Conservation (phyloP, 192 early-diverging fungal species). For the Rhizophlyctis rosea region DNA sequence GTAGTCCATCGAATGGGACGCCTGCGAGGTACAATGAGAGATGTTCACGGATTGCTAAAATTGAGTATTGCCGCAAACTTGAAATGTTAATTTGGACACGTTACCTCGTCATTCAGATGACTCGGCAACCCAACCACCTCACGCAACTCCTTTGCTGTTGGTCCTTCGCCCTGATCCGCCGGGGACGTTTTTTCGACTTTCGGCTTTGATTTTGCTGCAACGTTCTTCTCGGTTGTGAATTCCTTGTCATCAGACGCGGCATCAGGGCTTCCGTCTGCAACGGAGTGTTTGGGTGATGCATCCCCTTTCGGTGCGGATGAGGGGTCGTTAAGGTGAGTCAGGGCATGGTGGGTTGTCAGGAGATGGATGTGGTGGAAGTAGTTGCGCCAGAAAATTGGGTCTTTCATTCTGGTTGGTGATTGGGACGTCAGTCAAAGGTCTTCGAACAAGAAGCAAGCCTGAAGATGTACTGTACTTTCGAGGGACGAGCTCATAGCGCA, state of each 20-base stretch:
- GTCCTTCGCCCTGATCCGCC: neutral
- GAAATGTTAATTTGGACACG: neutral
- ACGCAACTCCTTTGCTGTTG: neutral
- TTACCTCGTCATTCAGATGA: neutral
- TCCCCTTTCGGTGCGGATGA: neutral
- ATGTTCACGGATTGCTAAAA: neutral
- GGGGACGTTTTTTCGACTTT: no score
- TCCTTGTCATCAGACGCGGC: no score
- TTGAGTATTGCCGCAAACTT: neutral
- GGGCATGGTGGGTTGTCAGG: slow-evolving; percentile 6
- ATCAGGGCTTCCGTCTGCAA: no score
- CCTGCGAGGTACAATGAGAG: neutral
- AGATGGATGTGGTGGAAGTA: slow-evolving; percentile 67
- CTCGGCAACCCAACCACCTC: neutral
- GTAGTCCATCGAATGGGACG: neutral
- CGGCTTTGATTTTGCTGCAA: no score
- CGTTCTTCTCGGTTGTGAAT: no score
- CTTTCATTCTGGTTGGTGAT: slow-evolving; percentile 42
- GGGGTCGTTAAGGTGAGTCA: neutral
- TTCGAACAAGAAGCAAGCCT: neutral
- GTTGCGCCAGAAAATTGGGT: slow-evolving; percentile 62
- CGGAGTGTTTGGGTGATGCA: no score
- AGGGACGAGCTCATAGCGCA: slow-evolving; percentile 65
- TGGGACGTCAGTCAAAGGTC: no score
- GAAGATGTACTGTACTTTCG: slow-evolving; percentile 31